Conservation (phyloP, 148 eudicot species). For the Fallopia convolvulus region DNA sequence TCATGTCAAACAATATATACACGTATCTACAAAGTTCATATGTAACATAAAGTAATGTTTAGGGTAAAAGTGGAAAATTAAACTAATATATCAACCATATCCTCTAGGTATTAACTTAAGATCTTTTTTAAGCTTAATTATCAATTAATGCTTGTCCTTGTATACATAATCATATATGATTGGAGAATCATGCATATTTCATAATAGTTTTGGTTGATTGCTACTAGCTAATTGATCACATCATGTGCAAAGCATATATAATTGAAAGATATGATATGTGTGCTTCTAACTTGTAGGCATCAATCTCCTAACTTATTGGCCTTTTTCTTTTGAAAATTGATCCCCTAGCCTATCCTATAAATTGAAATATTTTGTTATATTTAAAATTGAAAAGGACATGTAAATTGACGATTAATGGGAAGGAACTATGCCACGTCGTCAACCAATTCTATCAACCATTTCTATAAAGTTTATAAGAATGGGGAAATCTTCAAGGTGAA, state of each 20-base stretch:
- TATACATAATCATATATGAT: neutral
- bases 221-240: neutral
- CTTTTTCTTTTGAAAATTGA: neutral
- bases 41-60: neutral
- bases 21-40: neutral
- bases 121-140: neutral
- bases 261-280: neutral
- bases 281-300: conserved; percentile 2
- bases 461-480: neutral
- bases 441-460: neutral
- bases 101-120: neutral
- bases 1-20: neutral
- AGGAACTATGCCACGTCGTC: neutral
- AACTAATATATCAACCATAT: neutral
- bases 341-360: neutral
- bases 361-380: neutral
- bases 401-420: neutral
- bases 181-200: neutral
- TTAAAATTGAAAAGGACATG: neutral
- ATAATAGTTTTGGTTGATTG: neutral
- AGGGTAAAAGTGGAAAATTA: neutral
- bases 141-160: neutral
- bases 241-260: neutral
- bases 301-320: conserved; percentile 1
- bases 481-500: neutral